phyloP scores from a whole-genome alignment of 176 grass and related monocot genomes.

The Olyra latifolia region DNA sequence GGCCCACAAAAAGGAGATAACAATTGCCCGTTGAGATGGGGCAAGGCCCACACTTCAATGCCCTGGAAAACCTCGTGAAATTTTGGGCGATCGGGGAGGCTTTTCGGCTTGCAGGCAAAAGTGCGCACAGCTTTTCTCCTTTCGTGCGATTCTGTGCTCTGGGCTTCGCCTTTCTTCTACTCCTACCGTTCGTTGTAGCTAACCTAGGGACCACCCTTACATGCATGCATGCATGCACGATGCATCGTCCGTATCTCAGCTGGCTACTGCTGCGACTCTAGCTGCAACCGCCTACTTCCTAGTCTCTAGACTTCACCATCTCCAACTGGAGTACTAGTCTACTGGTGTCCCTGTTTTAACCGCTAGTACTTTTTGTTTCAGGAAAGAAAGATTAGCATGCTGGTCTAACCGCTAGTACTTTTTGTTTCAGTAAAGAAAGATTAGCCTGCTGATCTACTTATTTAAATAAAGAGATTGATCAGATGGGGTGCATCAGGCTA shows the following conservation, averaged over 20 bases:
- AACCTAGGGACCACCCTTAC: background rate
- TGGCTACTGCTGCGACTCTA: background rate
- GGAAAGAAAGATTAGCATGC: too few relatives aligned
- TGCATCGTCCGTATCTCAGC: background rate
- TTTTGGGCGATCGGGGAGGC: background rate
- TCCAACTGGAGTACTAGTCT: too few relatives aligned
- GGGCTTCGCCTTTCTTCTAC: background rate
- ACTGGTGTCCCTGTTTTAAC: too few relatives aligned
- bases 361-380: too few relatives aligned
- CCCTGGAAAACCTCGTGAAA: background rate
- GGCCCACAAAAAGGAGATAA: background rate
- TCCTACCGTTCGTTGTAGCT: too few relatives aligned
- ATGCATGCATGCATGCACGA: background rate
- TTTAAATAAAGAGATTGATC: too few relatives aligned
- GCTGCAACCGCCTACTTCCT: too few relatives aligned
- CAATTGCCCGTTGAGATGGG: background rate
- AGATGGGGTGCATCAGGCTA: too few relatives aligned
- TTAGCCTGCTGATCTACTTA: too few relatives aligned
- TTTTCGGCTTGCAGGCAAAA: constrained; percentile 10
- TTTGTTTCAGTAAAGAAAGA: too few relatives aligned
- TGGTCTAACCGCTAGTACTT: too few relatives aligned
- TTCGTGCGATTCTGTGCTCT: background rate
- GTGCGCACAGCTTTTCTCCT: background rate
- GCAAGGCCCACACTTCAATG: background rate
- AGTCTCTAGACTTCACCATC: too few relatives aligned